Percentiles rank a stretch among this genome's conserved stretches.
Evolutionary conservation across 768 basidiomycete species (phyloP).

Genomic region (Asterophora lycoperdoides): DNA sequence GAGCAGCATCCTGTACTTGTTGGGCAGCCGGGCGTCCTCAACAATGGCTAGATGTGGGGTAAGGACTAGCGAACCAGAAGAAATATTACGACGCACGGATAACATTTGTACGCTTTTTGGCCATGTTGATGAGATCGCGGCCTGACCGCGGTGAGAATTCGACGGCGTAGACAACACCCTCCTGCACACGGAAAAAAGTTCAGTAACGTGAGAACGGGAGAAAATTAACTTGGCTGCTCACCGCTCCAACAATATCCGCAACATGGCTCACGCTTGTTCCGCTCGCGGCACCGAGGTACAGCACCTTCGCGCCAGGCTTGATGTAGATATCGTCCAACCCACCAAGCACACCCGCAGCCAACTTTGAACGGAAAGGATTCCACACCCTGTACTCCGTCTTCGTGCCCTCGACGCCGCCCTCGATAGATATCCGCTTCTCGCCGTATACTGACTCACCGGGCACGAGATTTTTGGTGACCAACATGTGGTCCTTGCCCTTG

Average conservation of each 20-base stretch:
- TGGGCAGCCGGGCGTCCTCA: constrained; percentile 94
- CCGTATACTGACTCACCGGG: constrained; percentile 98
- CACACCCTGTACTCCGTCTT: constrained; percentile 98
- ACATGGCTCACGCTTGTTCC: constrained; percentile 99
- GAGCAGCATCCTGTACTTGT: constrained; percentile 96
- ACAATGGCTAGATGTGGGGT: constrained; percentile 65
- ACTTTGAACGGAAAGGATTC: constrained; percentile 98
- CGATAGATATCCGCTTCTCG: constrained; percentile 93
- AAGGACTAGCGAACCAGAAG: background rate
- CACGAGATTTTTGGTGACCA: constrained; percentile 97
- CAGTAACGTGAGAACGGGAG: constrained; percentile 1
- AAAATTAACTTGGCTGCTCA: constrained; percentile 33
- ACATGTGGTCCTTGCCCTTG: constrained; percentile 92
- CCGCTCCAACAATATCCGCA: constrained; percentile 96
- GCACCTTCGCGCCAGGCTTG: constrained; percentile 88
- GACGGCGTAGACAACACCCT: constrained; percentile 96
- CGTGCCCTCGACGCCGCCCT: constrained; percentile 66
- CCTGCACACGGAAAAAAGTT: constrained; percentile 40
- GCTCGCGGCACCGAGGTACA: constrained; percentile 96
- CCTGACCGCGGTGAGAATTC: constrained; percentile 97
- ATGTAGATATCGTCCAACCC: constrained; percentile 94
- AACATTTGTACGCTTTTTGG: constrained; percentile 98
- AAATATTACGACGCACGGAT: constrained; percentile 65
- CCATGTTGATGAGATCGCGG: constrained; percentile 98
- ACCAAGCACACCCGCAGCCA: constrained; percentile 94